Evolutionary conservation across 805 yeast genomes (phyloP).

Genomic region (Metschnikowia baotianmanensis): DNA sequence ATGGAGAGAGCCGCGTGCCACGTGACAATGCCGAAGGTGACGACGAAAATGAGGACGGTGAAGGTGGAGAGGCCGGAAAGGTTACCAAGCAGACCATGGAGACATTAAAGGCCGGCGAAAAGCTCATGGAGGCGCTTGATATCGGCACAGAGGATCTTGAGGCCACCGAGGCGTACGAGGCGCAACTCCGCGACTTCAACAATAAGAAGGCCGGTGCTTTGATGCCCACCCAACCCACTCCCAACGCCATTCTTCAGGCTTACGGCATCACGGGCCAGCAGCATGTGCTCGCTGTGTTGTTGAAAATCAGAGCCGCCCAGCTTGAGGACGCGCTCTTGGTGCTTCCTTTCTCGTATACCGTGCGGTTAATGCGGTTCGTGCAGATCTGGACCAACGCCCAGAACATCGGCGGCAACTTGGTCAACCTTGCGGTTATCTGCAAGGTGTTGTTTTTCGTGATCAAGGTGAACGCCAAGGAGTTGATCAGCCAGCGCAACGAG

Average conservation of each 20-base stretch:
- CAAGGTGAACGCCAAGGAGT: conserved; percentile 72
- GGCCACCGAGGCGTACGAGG: conserved; percentile 48
- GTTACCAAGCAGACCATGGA: conserved; percentile 86
- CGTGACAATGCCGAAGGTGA: conserved; percentile 20
- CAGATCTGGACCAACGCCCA: conserved; percentile 64
- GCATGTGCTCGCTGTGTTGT: conserved; percentile 71
- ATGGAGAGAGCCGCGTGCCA: conserved; percentile 41
- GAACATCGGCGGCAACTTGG: conserved; percentile 39
- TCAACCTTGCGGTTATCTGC: conserved; percentile 63
- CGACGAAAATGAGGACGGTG: conserved; percentile 40
- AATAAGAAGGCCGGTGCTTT: conserved; percentile 41
- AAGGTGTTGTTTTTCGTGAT: conserved; percentile 74
- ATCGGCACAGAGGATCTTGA: conserved; percentile 72
- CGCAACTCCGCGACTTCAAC: conserved; percentile 35
- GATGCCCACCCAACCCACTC: conserved; percentile 58
- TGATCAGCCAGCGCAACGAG: conserved; percentile 66
- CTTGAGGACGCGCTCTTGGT: conserved; percentile 91
- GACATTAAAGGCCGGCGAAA: conserved; percentile 92
- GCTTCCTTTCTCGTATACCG: conserved; percentile 81
- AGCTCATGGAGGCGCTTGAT: conserved; percentile 87
- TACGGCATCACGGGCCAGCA: conserved; percentile 68
- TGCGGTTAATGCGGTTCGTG: conserved; percentile 68
- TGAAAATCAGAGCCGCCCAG: conserved; percentile 76
- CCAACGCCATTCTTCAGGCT: conserved; percentile 73
- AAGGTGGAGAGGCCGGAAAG: conserved; percentile 52